phyloP scores from a whole-genome alignment of 108 stramenopile species.

The Tribonema minus region DNA sequence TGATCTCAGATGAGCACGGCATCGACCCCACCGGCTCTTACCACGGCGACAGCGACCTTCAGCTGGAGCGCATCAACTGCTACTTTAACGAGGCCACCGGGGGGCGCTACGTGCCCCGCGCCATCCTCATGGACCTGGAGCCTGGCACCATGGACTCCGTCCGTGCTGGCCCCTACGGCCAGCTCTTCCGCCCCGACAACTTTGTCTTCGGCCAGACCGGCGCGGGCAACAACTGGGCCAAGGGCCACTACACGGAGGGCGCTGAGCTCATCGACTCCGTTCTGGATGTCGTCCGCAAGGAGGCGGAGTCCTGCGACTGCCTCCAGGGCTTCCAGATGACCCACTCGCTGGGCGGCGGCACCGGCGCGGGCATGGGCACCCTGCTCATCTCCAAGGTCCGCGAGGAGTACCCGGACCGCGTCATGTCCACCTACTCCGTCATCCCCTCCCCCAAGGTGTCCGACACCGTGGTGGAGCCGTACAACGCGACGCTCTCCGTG shows the following conservation, averaged over 20 bases:
- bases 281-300: slow-evolving; percentile 88
- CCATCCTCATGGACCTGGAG: slow-evolving; percentile 59
- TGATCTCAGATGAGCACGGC: slow-evolving; percentile 75
- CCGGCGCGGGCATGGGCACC: slow-evolving; percentile 75
- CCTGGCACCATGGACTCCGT: slow-evolving; percentile 71
- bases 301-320: slow-evolving; percentile 80
- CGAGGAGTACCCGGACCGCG: slow-evolving; percentile 89
- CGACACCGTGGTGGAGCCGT: slow-evolving; percentile 91
- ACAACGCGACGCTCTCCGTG: slow-evolving; percentile 93
- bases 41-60: slow-evolving; percentile 74
- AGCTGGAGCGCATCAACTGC: slow-evolving; percentile 78
- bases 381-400: slow-evolving; percentile 89
- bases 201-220: slow-evolving; percentile 89
- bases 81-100: slow-evolving; percentile 74
- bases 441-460: slow-evolving; percentile 91
- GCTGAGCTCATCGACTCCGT: slow-evolving; percentile 89
- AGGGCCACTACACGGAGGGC: slow-evolving; percentile 95
- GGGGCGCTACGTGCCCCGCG: slow-evolving; percentile 82
- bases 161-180: slow-evolving; percentile 69
- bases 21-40: slow-evolving; percentile 62
- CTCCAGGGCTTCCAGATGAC: slow-evolving; percentile 80
- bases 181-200: slow-evolving; percentile 91
- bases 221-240: slow-evolving; percentile 86
- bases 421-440: slow-evolving; percentile 78
- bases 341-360: slow-evolving; percentile 81